These are phyloP conservation scores for Boechera divaricarpa DNA, from an alignment of 345 rosid genomes.

Conservation along the genomic window DNA sequence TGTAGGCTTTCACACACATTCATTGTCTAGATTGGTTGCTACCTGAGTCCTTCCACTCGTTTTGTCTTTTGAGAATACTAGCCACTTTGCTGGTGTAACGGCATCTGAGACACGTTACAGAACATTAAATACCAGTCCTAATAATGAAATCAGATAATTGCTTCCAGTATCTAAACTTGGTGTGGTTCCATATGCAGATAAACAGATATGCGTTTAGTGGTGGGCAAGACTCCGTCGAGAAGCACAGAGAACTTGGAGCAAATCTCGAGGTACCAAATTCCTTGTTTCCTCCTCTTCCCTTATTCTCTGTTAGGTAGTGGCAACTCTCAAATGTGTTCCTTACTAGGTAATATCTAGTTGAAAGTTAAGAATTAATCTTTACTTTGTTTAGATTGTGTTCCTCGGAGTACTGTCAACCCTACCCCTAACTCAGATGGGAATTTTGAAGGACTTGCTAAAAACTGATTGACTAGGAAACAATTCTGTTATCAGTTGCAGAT, in stretches of 20 bases:
- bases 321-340: slow-evolving; percentile 13
- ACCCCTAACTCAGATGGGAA: not conserved
- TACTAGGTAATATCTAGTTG: not conserved
- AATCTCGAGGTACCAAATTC: slow-evolving; percentile 75
- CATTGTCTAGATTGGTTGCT: not conserved
- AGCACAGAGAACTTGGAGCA: slow-evolving; percentile 77
- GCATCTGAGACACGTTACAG: not conserved
- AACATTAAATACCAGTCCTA: not conserved
- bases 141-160: not conserved
- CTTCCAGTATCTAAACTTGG: not conserved
- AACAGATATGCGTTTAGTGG: slow-evolving; percentile 86
- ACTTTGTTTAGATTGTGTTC: not conserved
- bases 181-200: slow-evolving; percentile 53
- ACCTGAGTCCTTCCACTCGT: not conserved
- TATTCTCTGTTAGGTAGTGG: not conserved
- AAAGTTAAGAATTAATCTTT: not conserved
- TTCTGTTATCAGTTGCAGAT: not conserved
- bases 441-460: not conserved
- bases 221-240: slow-evolving; percentile 76
- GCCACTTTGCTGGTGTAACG: not conserved
- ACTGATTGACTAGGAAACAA: slow-evolving; percentile 1
- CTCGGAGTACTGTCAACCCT: not conserved
- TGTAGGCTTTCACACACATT: not conserved
- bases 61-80: not conserved
- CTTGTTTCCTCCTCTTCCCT: not conserved